Percentiles rank a stretch among this genome's conserved stretches.
These are phyloP conservation scores for Wickerhamomyces rabaulensis DNA, from an alignment of 805 yeast genomes.

Conservation along the genomic window DNA sequence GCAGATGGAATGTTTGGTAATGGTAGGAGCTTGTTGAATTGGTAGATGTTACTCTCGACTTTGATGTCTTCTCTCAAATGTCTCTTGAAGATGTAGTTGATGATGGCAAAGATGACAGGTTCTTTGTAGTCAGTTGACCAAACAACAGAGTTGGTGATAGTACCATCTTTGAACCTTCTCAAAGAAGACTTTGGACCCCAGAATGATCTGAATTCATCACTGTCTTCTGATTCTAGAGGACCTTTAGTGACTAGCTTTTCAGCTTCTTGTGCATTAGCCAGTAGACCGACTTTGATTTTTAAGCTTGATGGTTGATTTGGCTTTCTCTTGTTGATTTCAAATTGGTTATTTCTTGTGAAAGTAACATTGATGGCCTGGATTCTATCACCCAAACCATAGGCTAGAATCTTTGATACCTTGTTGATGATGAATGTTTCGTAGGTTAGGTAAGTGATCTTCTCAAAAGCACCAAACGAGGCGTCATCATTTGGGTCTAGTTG, in stretches of 20 bases:
- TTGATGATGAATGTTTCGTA: constrained; percentile 61
- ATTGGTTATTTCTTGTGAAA: constrained; percentile 23
- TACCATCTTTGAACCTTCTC: constrained; percentile 90
- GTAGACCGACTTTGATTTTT: constrained; percentile 52
- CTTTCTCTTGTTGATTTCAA: constrained; percentile 46
- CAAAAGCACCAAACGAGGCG: constrained; percentile 57
- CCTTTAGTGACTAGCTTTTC: constrained; percentile 86
- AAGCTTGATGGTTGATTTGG: constrained; percentile 30
- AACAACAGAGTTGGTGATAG: constrained; percentile 83
- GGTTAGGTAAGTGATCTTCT: constrained; percentile 66
- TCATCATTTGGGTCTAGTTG: constrained; percentile 38
- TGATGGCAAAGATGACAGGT: constrained; percentile 61
- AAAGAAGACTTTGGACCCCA: constrained; percentile 89
- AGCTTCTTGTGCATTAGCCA: constrained; percentile 63
- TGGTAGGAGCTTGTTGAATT: constrained; percentile 51
- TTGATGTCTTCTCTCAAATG: constrained; percentile 48
- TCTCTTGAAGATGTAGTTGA: constrained; percentile 53
- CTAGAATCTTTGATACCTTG: constrained; percentile 54
- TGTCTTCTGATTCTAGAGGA: constrained; percentile 57
- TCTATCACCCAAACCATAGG: constrained; percentile 51
- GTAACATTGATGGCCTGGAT: constrained; percentile 30
- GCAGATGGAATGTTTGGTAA: constrained; percentile 56
- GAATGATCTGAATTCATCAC: constrained; percentile 67
- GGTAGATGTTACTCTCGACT: constrained; percentile 31
- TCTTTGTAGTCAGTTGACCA: constrained; percentile 61